Percentiles rank a stretch among this genome's conserved stretches.
These are phyloP conservation scores for Lactifluus subvellereus DNA, from an alignment of 768 basidiomycete genomes.

Conservation along the genomic window DNA sequence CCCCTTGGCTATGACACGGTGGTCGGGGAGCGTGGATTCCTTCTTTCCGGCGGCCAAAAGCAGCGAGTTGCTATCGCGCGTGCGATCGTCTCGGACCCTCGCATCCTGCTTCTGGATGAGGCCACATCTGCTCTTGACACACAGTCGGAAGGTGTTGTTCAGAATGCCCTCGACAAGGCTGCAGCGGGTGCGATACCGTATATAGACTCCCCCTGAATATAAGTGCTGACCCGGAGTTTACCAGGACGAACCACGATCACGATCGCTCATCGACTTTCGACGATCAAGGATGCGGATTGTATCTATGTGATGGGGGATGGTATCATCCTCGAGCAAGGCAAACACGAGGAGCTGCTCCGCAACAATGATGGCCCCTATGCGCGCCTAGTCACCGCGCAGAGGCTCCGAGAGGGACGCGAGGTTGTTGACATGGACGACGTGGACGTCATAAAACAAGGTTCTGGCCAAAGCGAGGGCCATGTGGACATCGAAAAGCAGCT, in stretches of 20 bases:
- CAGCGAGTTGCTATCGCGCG: constrained; percentile 51
- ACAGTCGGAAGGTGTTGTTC: constrained; percentile 46
- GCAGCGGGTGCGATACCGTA: constrained; percentile 25
- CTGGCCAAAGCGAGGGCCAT: neutral
- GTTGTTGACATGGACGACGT: constrained; percentile 22
- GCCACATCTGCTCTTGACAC: constrained; percentile 47
- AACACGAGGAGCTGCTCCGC: constrained; percentile 36
- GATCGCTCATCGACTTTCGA: constrained; percentile 32
- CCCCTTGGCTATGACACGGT: constrained; percentile 46
- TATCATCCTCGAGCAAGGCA: constrained; percentile 40
- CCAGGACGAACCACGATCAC: constrained; percentile 32
- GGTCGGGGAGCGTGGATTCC: constrained; percentile 46
- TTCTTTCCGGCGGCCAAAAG: constrained; percentile 48
- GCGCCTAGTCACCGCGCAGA: constrained; percentile 69
- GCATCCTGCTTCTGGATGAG: constrained; percentile 46
- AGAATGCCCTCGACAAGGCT: constrained; percentile 49
- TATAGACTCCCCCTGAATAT: neutral
- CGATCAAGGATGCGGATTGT: constrained; percentile 37
- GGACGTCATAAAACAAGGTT: neutral
- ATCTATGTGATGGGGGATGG: constrained; percentile 43
- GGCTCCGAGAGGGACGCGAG: constrained; percentile 49
- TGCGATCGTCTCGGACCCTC: constrained; percentile 44
- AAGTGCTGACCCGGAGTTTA: neutral
- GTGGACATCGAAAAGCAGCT: constrained; percentile 45
- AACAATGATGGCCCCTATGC: constrained; percentile 57